Base-by-base conservation (phyloP, 306 rosid genomes). In the Quercus robur region DNA sequence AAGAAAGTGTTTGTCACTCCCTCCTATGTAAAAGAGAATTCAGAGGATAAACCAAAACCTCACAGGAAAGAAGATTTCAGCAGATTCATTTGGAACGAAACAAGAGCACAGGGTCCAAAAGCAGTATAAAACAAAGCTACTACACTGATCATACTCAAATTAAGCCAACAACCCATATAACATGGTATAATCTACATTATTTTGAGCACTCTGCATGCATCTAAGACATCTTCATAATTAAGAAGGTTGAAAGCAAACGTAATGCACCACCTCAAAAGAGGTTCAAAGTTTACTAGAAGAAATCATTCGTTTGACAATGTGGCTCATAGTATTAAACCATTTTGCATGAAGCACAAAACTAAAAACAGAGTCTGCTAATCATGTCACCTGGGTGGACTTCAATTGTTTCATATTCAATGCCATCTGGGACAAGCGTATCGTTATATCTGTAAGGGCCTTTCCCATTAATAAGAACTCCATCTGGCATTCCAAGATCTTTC, bases 401-500 rank as follows among this genome's bases (percentile, higher is more conserved):
- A 81, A 94, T 67, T 28, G 87, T 87, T 86, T 87, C 97, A 20
- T 80, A 88, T 31, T 86, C 97, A 73, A 94, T 93, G 82, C 93
- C 95, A 26, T 93, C 97, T 1, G 92, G 86, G 75, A 94, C 99
- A 83, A 94, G 91, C 1, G 97, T 94, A 54, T 84, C 89, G 18
- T 92, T 94, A 57, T 94, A 94, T 88, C 89, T 80, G 75, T 85
- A 94, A 46, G 99, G 99, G 38, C 99, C 99, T 80, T 94, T 94
- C 20, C 97, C 99, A n/a, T 94, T 94, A 73, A 94, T 93, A 63
- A 94, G 99, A 86, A 94, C 99, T 46, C 99, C 99, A 81, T 94
- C 83, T 0, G 99, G 99, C 86, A 90, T 94, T 57, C 99, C 99
- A 77, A 94, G 99, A 77, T 86, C 94, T 86, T 93, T 93, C 69